Conservation (phyloP, 2,329 filamentous ascomycete species). For the Metarhizium album region DNA sequence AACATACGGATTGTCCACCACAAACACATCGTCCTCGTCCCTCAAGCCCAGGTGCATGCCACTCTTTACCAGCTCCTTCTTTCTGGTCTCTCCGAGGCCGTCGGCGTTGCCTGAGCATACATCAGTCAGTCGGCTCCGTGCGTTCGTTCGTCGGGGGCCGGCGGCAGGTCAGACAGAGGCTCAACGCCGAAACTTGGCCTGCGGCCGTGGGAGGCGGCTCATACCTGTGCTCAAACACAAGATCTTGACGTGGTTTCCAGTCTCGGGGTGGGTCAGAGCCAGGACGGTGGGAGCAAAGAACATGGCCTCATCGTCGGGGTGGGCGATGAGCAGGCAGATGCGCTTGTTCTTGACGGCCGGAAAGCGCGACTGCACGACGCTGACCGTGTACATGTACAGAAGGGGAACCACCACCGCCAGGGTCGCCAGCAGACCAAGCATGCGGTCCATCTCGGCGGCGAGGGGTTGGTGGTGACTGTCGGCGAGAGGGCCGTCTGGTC, state of each 20-base stretch:
- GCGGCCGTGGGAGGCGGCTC: constrained; percentile 3
- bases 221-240: constrained; percentile 79
- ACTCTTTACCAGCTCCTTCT: constrained; percentile 74
- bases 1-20: constrained; percentile 66
- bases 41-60: constrained; percentile 66
- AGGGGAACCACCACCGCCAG: constrained; percentile 28
- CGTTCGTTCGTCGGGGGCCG: neutral
- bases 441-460: constrained; percentile 4
- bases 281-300: constrained; percentile 90
- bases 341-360: constrained; percentile 69
- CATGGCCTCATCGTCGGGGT: constrained; percentile 99
- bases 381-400: constrained; percentile 42
- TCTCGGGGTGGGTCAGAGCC: constrained; percentile 66
- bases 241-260: constrained; percentile 88
- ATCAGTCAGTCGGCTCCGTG: neutral
- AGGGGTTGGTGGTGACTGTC: neutral
- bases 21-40: constrained; percentile 66
- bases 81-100: constrained; percentile 72
- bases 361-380: constrained; percentile 39
- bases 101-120: constrained; percentile 60
- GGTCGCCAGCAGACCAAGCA: constrained; percentile 5
- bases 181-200: too few species aligned
- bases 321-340: constrained; percentile 86
- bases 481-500: too few species aligned
- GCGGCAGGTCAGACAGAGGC: too few species aligned